Base-by-base conservation (phyloP, 73 alveolate genomes). In the Tetrahymena elliotti region DNA sequence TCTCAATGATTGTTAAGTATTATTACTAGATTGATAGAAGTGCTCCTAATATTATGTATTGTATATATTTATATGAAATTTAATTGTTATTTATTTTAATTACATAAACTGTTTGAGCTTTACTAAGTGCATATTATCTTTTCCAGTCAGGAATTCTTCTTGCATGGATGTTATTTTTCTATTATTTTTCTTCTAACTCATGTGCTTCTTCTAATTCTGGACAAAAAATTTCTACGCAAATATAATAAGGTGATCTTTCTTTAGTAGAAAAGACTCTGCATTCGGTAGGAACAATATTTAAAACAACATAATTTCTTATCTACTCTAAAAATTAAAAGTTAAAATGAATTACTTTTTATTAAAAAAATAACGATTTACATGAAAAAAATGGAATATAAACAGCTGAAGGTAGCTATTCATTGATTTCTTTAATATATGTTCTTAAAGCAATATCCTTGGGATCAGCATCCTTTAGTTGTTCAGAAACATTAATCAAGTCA, bases 311-410 rank as follows among this genome's bases (percentile, higher is more conserved):
- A 36, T 95, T 95, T 88, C 98, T 84, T 11, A 94, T 40, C 22
- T 95, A 83, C 16, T 93, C 97, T 68, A 68, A 27, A 52, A 52
- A 40, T 38, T 3, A 18, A 39, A 47, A 16, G 4, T 41, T 52
- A 5, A 0, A 93, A 0, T 35, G 3, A 37, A 0, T 98, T 98
- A 39, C 96, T 97, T 93, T 98, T 96, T 6, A 97, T 97, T 84
- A 96, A 94, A 22, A 98, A 96, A 7, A 98, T 98, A 38, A 98
- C 88, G 38, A 54, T 84, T 20, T 94, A 68, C 88, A 68, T 47
- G 93, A 34, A 39, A 97, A 97, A 93, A 97, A 97, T 1, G 99
- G 99, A 27, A 97, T 93, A 93, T 97, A 97, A 54, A 97, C 99
- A 22, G 97, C 92, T 38, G 98, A 97, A 18, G 99, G 99, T 9